These are phyloP conservation scores for Magnusiomyces paraingens DNA, from an alignment of 1,139 yeast species.

Conservation along the genomic window DNA sequence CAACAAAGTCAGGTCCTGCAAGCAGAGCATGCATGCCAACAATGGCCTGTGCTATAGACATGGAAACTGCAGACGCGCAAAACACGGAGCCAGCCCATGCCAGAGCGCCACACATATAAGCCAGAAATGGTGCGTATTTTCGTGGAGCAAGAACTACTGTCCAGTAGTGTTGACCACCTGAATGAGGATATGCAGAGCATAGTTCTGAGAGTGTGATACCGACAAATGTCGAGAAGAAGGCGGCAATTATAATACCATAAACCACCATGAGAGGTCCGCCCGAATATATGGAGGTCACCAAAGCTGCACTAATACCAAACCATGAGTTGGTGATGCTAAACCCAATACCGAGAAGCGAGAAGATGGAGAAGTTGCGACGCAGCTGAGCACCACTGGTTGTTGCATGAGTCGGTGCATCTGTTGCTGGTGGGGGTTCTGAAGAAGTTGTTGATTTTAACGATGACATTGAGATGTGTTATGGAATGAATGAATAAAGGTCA, in stretches of 20 bases:
- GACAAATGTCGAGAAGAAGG: constrained; percentile 41
- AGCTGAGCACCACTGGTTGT: constrained; percentile 27
- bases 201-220: constrained; percentile 47
- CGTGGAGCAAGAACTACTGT: constrained; percentile 49
- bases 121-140: constrained; percentile 42
- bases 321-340: constrained; percentile 49
- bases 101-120: constrained; percentile 50
- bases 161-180: constrained; percentile 61
- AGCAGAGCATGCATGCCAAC: constrained; percentile 46
- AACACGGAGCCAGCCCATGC: constrained; percentile 56
- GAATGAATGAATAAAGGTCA: no score
- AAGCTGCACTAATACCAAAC: constrained; percentile 48
- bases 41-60: constrained; percentile 43
- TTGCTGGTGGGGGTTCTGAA: no score
- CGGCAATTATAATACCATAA: constrained; percentile 46
- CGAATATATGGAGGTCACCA: constrained; percentile 42
- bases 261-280: constrained; percentile 48
- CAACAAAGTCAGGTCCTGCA: constrained; percentile 41
- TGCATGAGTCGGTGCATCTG: no score
- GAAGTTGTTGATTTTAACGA: no score
- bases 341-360: constrained; percentile 48
- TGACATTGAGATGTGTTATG: no score
- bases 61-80: constrained; percentile 51
- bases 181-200: constrained; percentile 48
- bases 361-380: constrained; percentile 45